These are phyloP conservation scores for Colletotrichum sansevieriae DNA, from an alignment of 2,329 filamentous ascomycete genomes.

Conservation along the genomic window DNA sequence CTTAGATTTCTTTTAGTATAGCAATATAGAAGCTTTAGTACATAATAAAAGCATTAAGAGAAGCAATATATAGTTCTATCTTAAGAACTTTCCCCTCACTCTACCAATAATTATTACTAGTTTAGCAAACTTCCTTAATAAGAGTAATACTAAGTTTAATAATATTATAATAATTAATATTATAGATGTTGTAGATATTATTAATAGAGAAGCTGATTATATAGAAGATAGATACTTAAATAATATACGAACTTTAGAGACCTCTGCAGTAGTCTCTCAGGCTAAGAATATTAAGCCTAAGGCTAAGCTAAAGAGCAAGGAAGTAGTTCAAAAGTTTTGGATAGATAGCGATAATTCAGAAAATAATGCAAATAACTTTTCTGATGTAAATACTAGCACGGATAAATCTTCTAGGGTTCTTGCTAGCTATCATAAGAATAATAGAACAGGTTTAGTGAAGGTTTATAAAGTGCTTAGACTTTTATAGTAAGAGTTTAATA, in stretches of 20 bases:
- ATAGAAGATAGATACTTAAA: background rate
- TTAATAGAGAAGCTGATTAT: conserved; percentile 54
- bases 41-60: conserved; percentile 74
- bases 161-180: conserved; percentile 61
- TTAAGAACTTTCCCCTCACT: conserved; percentile 71
- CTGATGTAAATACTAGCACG: background rate
- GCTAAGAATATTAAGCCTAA: background rate
- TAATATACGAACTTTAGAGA: background rate
- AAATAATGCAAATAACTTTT: conserved; percentile 45
- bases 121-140: conserved; percentile 65
- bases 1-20: conserved; percentile 83
- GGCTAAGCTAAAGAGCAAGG: conserved; percentile 51
- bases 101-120: conserved; percentile 80
- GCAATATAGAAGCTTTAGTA: conserved; percentile 70
- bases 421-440: conserved; percentile 45
- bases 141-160: too few relatives aligned
- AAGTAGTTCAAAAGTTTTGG: conserved; percentile 60
- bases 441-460: conserved; percentile 62
- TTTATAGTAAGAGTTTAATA: conserved; percentile 71
- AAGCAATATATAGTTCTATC: conserved; percentile 78
- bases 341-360: conserved; percentile 55
- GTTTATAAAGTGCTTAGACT: conserved; percentile 71
- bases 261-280: background rate
- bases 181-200: conserved; percentile 53
- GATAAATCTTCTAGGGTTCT: background rate